Evolutionary conservation across 2,329 filamentous ascomycete species (phyloP), one percentile per base, ranked within the genome.

Genomic region (Drechslerella coelobrocha): DNA sequence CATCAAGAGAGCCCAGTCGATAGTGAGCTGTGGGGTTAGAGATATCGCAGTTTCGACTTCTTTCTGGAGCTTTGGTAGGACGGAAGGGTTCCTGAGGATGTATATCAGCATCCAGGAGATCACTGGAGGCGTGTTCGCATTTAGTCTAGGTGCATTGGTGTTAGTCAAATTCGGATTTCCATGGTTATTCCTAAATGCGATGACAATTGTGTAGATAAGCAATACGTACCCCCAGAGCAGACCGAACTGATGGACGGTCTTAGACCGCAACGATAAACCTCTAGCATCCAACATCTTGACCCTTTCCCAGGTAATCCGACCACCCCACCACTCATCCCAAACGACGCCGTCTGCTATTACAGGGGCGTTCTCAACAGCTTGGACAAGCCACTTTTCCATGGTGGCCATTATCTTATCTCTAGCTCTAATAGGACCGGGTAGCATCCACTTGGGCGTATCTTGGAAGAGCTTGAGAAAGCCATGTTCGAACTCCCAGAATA

Each of bases 321-420:
- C 56, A 17, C 63, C 63, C 63, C 63, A 68, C 55, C 56, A 68
- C 39, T 68, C 63, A 14, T 68, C 55, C 63, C 63, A 68, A n/a
- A 50, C 8, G 2, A 55, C 21, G 24, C 56, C 55, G 21, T 61
- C 55, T 9, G 63, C 24, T 6, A 68, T 21, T 14, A 29, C 24
- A 10, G 63, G 63, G 7, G 43, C 63, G 8, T 68, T 54, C 19
- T 68, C 41, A 1, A 17, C 9, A 4, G 19, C 63, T 26, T 55
- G 55, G 10, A 45, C 7, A 12, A 60, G 51, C 63, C 63, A 68
- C 31, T 31, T 55, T 19, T 68, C 63, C 19, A 68, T 37, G 6
- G 10, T 34, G 6, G 8, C 51, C 14, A 48, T 56, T 1, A 68
- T 34, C 10, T 55, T 43, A 17, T 61, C 56, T 34, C 63, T 53